These are phyloP conservation scores for Dendrobium catenatum DNA, from an alignment of 106 monocot genomes.

Conservation along the genomic window DNA sequence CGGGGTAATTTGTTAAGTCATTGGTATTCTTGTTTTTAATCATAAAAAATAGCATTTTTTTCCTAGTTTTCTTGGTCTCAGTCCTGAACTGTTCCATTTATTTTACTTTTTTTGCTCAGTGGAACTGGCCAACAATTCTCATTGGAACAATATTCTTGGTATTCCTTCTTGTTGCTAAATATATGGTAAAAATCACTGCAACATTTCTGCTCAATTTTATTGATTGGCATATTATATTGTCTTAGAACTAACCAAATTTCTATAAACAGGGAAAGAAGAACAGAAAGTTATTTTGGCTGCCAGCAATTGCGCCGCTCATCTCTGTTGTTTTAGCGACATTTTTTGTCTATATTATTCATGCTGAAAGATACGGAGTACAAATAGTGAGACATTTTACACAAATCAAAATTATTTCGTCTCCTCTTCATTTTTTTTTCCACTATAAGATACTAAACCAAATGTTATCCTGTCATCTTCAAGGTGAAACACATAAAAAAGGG, in stretches of 20 bases:
- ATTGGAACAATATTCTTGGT: slow-evolving; percentile 48
- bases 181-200: slow-evolving; percentile 45
- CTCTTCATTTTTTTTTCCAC: too few relatives aligned
- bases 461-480: slow-evolving; percentile 15
- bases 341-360: slow-evolving; percentile 40
- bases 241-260: neutral
- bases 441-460: too few relatives aligned
- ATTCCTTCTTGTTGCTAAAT: slow-evolving; percentile 61
- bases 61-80: neutral
- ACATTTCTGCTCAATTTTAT: neutral
- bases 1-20: slow-evolving; percentile 23
- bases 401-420: neutral
- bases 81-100: neutral
- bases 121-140: slow-evolving; percentile 76
- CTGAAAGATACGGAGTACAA: slow-evolving; percentile 42
- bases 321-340: slow-evolving; percentile 50
- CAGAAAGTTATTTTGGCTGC: slow-evolving; percentile 51
- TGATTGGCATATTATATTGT: neutral
- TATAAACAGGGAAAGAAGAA: slow-evolving; percentile 55
- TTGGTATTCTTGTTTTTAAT: slow-evolving; percentile 3
- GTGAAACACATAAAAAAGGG: slow-evolving; percentile 49
- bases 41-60: neutral
- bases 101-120: slow-evolving; percentile 29
- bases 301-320: slow-evolving; percentile 49
- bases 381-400: slow-evolving; percentile 27